Percentiles rank a stretch among this genome's conserved stretches.
Evolutionary conservation across 257 asterid genomes (phyloP).

Genomic region (Phtheirospermum japonicum): DNA sequence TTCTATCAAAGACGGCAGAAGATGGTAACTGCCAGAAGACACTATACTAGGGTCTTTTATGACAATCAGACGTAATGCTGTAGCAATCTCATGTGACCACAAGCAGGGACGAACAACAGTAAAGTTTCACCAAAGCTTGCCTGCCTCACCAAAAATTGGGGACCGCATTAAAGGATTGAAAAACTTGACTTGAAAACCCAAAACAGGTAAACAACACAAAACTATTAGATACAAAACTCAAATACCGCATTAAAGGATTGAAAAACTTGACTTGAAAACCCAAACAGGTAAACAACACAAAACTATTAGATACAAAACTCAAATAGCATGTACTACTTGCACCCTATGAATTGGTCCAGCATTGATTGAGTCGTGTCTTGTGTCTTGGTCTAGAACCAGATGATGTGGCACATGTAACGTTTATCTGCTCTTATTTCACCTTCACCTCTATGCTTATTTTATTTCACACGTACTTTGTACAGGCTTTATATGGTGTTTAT

Average conservation of each 20-base stretch:
- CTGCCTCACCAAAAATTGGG: conserved; percentile 80
- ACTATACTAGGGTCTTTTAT: conserved; percentile 54
- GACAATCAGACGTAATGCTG: conserved; percentile 74
- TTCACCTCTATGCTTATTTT: conserved; percentile 25
- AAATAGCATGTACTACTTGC: background rate
- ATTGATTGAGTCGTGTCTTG: conserved; percentile 82
- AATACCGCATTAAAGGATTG: conserved; percentile 66
- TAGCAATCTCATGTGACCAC: conserved; percentile 97
- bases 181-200: conserved; percentile 62
- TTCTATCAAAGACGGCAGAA: no score
- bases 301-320: background rate
- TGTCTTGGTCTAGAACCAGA: conserved; percentile 90
- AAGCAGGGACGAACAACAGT: conserved; percentile 73
- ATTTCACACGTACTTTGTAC: conserved; percentile 30
- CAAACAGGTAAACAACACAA: background rate
- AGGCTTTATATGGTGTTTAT: conserved; percentile 90
- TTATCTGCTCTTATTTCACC: conserved; percentile 21
- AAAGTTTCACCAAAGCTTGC: conserved; percentile 79
- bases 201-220: background rate
- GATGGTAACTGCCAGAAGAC: conserved; percentile 62
- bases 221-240: background rate
- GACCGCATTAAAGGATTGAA: conserved; percentile 75
- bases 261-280: conserved; percentile 73
- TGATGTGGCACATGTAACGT: conserved; percentile 94
- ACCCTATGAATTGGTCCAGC: conserved; percentile 52